Evolutionary conservation across 495 filamentous ascomycete genomes (phyloP).

Genomic region (Bacidia rubella): DNA sequence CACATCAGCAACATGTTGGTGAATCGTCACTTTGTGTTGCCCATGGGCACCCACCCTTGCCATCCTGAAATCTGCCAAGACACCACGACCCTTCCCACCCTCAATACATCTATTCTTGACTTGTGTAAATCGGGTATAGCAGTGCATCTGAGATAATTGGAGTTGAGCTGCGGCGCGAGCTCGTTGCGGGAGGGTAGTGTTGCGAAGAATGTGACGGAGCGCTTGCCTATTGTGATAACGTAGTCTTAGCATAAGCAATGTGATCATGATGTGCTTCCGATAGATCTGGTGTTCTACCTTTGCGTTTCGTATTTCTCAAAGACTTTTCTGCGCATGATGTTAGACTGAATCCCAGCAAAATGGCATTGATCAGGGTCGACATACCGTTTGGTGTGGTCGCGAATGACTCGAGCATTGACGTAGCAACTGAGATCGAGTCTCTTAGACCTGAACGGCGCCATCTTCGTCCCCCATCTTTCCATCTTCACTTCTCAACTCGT

Average conservation of each 20-base stretch:
- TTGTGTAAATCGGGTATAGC: slow-evolving; percentile 83
- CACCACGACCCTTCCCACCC: slow-evolving; percentile 72
- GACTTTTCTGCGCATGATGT: slow-evolving; percentile 40
- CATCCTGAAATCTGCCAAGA: slow-evolving; percentile 75
- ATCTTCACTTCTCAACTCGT: too few species aligned
- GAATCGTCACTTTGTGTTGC: too few species aligned
- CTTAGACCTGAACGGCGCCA: slow-evolving; percentile 77
- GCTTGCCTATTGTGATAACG: slow-evolving; percentile 55
- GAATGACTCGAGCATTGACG: slow-evolving; percentile 68
- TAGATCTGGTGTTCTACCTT: slow-evolving; percentile 38
- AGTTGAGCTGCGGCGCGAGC: slow-evolving; percentile 81
- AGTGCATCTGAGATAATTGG: slow-evolving; percentile 84
- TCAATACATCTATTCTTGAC: slow-evolving; percentile 86
- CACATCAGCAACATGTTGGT: slow-evolving; percentile 19
- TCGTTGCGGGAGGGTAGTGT: slow-evolving; percentile 69
- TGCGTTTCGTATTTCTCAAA: slow-evolving; percentile 75
- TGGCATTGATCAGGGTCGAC: not conserved
- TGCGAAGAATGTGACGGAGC: slow-evolving; percentile 85
- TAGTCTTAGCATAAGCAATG: not conserved
- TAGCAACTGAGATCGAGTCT: slow-evolving; percentile 77
- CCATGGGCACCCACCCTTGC: slow-evolving; percentile 52
- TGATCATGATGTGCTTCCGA: not conserved
- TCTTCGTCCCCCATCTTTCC: slow-evolving; percentile 19
- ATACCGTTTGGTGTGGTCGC: slow-evolving; percentile 79
- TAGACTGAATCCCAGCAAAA: not conserved